phyloP scores from a whole-genome alignment of 2,329 filamentous ascomycete genomes.

The Fusarium cyanostomum region DNA sequence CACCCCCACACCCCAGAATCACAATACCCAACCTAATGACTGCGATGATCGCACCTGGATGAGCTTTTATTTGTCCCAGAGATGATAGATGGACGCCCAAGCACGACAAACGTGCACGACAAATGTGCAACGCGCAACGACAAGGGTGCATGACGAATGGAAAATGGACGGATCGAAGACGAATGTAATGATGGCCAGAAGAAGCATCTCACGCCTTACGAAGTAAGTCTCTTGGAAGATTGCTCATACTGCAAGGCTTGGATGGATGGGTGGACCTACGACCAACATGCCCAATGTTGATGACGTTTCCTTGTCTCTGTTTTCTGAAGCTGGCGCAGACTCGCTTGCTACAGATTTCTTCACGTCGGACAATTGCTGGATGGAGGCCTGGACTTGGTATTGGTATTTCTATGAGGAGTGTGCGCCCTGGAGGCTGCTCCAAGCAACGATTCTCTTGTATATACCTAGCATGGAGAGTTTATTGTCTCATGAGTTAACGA shows the following conservation, averaged over 20 bases:
- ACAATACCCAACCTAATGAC: conserved; percentile 29
- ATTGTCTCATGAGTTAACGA: conserved; percentile 16
- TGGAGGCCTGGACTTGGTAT: not conserved
- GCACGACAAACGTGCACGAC: not conserved
- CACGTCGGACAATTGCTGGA: not conserved
- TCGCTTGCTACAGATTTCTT: not conserved
- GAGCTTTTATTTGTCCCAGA: conserved; percentile 16
- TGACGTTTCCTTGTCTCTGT: conserved; percentile 14
- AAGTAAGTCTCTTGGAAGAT: conserved; percentile 22
- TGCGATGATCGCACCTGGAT: conserved; percentile 15
- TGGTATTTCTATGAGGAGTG: conserved; percentile 9
- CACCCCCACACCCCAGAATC: conserved; percentile 7
- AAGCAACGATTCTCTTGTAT: conserved; percentile 21
- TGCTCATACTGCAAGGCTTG: conserved; percentile 11
- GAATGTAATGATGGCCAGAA: conserved; percentile 13
- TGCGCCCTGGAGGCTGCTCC: conserved; percentile 30
- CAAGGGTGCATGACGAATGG: not conserved
- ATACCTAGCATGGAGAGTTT: conserved; percentile 18
- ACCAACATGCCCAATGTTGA: conserved; percentile 30
- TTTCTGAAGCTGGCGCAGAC: conserved; percentile 1
- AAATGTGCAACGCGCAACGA: conserved; percentile 6
- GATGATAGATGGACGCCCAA: conserved; percentile 6
- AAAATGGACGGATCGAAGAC: not conserved
- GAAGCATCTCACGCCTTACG: conserved; percentile 30
- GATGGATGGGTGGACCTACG: conserved; percentile 12